Percentiles rank a stretch among this genome's conserved stretches.
phyloP scores from a whole-genome alignment of 2,329 filamentous ascomycete genomes.

The Claviceps fusiformis region DNA sequence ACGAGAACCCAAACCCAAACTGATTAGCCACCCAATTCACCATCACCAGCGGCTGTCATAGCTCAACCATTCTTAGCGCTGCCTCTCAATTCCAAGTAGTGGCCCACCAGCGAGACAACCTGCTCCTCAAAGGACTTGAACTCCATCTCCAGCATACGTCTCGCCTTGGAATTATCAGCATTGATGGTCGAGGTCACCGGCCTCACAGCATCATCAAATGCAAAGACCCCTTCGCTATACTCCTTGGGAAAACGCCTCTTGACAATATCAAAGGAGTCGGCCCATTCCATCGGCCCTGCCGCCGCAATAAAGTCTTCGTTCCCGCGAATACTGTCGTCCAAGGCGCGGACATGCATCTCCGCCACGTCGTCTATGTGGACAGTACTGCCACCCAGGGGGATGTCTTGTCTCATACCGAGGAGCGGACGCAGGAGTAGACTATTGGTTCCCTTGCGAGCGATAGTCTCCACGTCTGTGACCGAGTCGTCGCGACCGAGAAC shows the following conservation, averaged over 20 bases:
- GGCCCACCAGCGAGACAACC: slow-evolving; percentile 14
- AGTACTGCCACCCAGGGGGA: slow-evolving; percentile 14
- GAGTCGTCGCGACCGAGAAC: slow-evolving; percentile 24
- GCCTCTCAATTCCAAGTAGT: slow-evolving; percentile 14
- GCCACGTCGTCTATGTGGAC: slow-evolving; percentile 27
- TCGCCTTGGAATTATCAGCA: slow-evolving; percentile 10
- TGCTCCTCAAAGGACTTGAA: slow-evolving; percentile 16
- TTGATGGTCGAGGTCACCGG: slow-evolving; percentile 1
- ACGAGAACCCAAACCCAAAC: too few relatives aligned
- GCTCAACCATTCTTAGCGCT: background rate
- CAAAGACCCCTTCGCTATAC: slow-evolving; percentile 9
- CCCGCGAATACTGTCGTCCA: slow-evolving; percentile 18
- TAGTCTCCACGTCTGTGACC: slow-evolving; percentile 13
- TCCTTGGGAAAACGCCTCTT: slow-evolving; percentile 13
- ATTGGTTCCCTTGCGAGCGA: slow-evolving; percentile 19
- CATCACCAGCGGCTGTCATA: background rate
- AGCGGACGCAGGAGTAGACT: slow-evolving; percentile 20
- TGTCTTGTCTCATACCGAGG: slow-evolving; percentile 15
- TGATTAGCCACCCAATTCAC: too few relatives aligned
- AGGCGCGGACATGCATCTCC: slow-evolving; percentile 22
- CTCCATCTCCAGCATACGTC: slow-evolving; percentile 14
- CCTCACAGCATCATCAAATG: slow-evolving; percentile 4
- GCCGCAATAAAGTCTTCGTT: slow-evolving; percentile 12
- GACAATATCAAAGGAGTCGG: slow-evolving; percentile 24
- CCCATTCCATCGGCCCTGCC: slow-evolving; percentile 20